Evolutionary conservation across 1,284 basidiomycete species (phyloP), one percentile per base, ranked within the genome.

Genomic region (Papiliotrema fonsecae): DNA sequence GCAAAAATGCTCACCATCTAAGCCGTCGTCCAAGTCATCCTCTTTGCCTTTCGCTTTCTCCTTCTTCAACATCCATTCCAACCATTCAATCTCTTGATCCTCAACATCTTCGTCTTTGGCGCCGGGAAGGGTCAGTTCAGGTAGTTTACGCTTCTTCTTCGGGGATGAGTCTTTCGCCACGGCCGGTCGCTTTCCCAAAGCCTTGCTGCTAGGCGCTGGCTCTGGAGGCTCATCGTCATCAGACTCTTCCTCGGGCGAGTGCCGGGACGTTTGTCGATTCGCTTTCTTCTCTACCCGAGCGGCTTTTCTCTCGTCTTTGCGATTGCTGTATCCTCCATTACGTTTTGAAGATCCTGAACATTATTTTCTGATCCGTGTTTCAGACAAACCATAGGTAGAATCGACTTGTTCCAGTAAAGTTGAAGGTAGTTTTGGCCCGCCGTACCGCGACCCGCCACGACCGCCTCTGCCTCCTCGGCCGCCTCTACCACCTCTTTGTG

Each of bases 41-140:
- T 56, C 60, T 32, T 41, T 57, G 39, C 54, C 76, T 62, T 75
- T 76, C n/a, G 59, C 67, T 52, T 76, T 77, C 30, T 74, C 64
- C 56, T 81, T 79, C 19, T 61, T 55, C 16, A 91, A 76, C 67
- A 82, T 82, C 11, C 78, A 76, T 69, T 91, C 88, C 11, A 91
- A 75, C 76, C 85, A 83, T 1, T 81, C 78, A 42, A 90, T 91
- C 64, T 88, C 86, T 1, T 77, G 77, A 60, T 88, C 47, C 16
- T 49, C 47, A 21, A 19, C 47, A 37, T 49, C 41, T 16, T 37
- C 41, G 16, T 28, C 32, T 7, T 19, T 31, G 5, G 47, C 11
- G 3, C 41, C 41, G 14, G 49, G 49, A 19, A 42, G 30, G 3
- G 32, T 41, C n/a, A 51, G 24, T 34, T 45, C 44, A 14, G 42